Evolutionary conservation across 805 yeast species (phyloP), one percentile per base, ranked within the genome.

Genomic region (Limtongia smithiae): DNA sequence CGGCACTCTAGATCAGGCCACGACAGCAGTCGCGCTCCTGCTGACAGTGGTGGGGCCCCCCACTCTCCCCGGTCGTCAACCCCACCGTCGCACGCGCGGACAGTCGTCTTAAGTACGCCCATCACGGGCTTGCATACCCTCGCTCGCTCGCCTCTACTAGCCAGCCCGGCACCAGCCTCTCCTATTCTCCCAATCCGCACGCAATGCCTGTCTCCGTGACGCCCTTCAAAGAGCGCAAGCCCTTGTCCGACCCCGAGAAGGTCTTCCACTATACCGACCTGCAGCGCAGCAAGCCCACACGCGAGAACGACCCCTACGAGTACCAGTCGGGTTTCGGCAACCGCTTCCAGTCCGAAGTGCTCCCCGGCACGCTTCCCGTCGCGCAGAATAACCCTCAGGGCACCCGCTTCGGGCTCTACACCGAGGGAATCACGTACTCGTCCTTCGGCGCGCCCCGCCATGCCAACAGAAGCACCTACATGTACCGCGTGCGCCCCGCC

Each of bases 401-500:
- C 24, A 39, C 37, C 11, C 49, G 58, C 2, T 41, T 44, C 15
- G 64, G 64, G 1, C 59, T 60, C 18, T 60, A 55, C 31, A 58
- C 64, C 15, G 64, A 60, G 41, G 57, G 60, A 48, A 32, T 60
- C 3, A 57, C 64, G 1, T 64, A 62, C 3, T 59, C 64, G 0
- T 64, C 64, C 7, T 60, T 60, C 38, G 60, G 61, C 15, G 64
- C 62, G 17, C 64, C 64, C 7, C n/a, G n/a, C n/a, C n/a, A n/a
- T n/a, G n/a, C n/a, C n/a, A n/a, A n/a, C n/a, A n/a, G n/a, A n/a
- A n/a, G n/a, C n/a, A n/a, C n/a, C n/a, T n/a, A n/a, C n/a, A n/a
- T n/a, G n/a, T 37, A 37, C 17, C 24, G 27, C 9, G 21, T 37
- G 14, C 25, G 40, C 15, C 40, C 40, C 3, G n/a, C 40, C 9